Conservation (phyloP, 352 stramenopile species). For the Globisporangium camurandrum region DNA sequence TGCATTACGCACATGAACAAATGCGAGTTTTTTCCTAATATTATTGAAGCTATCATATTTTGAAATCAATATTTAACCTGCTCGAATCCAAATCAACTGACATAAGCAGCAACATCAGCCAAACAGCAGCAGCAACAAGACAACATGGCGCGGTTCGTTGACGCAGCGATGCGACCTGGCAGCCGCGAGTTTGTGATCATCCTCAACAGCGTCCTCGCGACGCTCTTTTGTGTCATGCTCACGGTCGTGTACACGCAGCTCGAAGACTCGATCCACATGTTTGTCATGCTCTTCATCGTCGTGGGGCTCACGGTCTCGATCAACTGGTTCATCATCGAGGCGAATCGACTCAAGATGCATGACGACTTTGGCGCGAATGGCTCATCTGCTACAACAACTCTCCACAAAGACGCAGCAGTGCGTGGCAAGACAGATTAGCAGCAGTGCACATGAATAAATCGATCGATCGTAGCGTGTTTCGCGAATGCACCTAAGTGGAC, state of each 20-base stretch:
- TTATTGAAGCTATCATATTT: too few relatives aligned
- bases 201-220: constrained; percentile 58
- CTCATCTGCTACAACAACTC: neutral
- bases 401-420: constrained; percentile 11
- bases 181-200: constrained; percentile 69
- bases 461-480: too few relatives aligned
- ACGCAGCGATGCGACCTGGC: constrained; percentile 50
- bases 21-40: too few relatives aligned
- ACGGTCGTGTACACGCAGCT: constrained; percentile 72
- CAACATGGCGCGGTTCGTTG: constrained; percentile 26
- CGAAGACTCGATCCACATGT: constrained; percentile 77
- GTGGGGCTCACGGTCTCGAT: constrained; percentile 76
- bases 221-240: constrained; percentile 71
- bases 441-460: neutral
- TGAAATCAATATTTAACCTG: too few relatives aligned
- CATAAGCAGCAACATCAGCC: neutral
- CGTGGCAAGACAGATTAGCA: constrained; percentile 55
- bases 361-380: constrained; percentile 8
- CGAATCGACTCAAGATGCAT: constrained; percentile 51
- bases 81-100: neutral
- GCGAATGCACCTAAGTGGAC: too few relatives aligned
- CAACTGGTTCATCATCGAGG: constrained; percentile 83
- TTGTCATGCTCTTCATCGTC: constrained; percentile 79
- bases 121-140: neutral
- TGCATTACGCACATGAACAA: too few relatives aligned